phyloP scores from a whole-genome alignment of 768 basidiomycete genomes.

The Boletus pseudo-olivaceus region DNA sequence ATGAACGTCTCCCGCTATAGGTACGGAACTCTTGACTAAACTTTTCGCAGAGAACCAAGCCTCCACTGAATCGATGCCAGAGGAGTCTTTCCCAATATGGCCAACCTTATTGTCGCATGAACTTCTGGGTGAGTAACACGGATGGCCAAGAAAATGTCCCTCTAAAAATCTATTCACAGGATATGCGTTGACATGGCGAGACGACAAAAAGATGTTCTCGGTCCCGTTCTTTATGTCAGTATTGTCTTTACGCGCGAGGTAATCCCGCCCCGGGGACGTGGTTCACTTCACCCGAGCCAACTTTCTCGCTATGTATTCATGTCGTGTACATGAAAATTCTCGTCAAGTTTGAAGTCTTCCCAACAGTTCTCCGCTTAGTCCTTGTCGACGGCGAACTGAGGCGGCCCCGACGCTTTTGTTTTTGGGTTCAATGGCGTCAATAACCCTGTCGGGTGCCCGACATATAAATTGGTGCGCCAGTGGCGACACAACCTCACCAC shows the following conservation, averaged over 20 bases:
- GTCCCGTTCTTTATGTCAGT: slow-evolving; percentile 28
- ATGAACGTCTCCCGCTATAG: background rate
- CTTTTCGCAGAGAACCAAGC: background rate
- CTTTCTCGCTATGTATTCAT: slow-evolving; percentile 26
- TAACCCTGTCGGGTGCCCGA: slow-evolving; percentile 22
- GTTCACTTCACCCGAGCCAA: slow-evolving; percentile 16
- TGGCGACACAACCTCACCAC: slow-evolving; percentile 11
- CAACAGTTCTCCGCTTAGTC: slow-evolving; percentile 28
- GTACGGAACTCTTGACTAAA: background rate
- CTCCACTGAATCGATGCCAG: background rate
- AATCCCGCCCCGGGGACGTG: slow-evolving; percentile 20
- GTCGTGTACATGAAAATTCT: slow-evolving; percentile 25
- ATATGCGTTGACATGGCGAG: slow-evolving; percentile 34
- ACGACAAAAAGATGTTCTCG: slow-evolving; percentile 30
- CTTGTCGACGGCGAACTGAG: slow-evolving; percentile 30
- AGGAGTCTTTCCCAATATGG: slow-evolving; percentile 20
- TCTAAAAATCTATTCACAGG: slow-evolving; percentile 21
- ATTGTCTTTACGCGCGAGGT: slow-evolving; percentile 24
- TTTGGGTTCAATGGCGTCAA: slow-evolving; percentile 25
- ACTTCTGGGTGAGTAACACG: slow-evolving; percentile 23
- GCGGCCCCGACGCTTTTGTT: slow-evolving; percentile 35
- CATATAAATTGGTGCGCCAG: slow-evolving; percentile 27
- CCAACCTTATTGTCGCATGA: slow-evolving; percentile 26
- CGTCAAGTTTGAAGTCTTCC: slow-evolving; percentile 25
- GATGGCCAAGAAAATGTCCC: slow-evolving; percentile 4